phyloP scores from a whole-genome alignment of 2,329 filamentous ascomycete species.

The Trichoderma gracile region DNA sequence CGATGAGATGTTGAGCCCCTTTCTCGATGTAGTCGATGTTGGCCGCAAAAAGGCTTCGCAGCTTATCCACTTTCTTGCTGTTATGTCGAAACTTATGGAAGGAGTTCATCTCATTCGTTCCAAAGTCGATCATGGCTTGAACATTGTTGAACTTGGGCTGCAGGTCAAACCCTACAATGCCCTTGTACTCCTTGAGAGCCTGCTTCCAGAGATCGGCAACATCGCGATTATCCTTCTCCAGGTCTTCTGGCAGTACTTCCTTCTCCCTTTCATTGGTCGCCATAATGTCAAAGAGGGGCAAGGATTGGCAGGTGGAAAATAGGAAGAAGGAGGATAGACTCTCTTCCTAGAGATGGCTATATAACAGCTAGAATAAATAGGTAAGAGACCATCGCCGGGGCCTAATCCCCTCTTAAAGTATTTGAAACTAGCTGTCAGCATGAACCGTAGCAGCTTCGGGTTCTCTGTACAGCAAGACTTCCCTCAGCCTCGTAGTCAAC shows the following conservation, averaged over 20 bases:
- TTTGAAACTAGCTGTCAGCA: neutral
- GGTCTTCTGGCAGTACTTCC: constrained; percentile 24
- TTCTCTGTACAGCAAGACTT: neutral
- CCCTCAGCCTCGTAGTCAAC: neutral
- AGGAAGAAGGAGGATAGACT: neutral
- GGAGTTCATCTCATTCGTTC: constrained; percentile 36
- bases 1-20: constrained; percentile 36
- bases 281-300: constrained; percentile 8
- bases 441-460: neutral
- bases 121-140: constrained; percentile 33
- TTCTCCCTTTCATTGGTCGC: neutral
- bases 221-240: constrained; percentile 35
- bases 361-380: neutral
- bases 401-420: neutral
- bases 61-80: constrained; percentile 37
- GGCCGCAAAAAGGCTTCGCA: constrained; percentile 34
- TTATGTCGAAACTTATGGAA: constrained; percentile 41
- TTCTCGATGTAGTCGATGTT: constrained; percentile 37
- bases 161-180: constrained; percentile 38
- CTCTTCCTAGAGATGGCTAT: neutral
- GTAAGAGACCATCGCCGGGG: neutral
- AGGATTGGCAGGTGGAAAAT: neutral
- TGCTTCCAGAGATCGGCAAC: constrained; percentile 39
- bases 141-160: constrained; percentile 35
- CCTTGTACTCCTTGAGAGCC: constrained; percentile 37